phyloP scores from a whole-genome alignment of 1,284 basidiomycete species.

The Heimioporus punctisporus region DNA sequence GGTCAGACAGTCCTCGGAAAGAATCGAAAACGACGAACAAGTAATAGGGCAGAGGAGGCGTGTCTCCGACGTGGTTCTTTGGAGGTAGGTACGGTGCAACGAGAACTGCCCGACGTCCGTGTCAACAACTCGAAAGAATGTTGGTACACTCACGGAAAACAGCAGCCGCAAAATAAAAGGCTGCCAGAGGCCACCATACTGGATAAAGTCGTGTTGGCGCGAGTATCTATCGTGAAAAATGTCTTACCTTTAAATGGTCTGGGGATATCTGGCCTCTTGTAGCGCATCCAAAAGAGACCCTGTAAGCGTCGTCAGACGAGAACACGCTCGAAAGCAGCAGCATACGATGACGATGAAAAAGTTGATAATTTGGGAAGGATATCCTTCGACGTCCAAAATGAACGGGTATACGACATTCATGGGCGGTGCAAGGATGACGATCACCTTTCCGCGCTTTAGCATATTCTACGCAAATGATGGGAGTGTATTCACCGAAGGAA shows the following conservation, averaged over 20 bases:
- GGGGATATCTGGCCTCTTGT: slow-evolving; percentile 44
- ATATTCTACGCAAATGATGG: neutral
- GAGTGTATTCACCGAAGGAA: slow-evolving; percentile 28
- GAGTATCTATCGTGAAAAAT: neutral
- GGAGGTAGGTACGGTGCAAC: slow-evolving; percentile 59
- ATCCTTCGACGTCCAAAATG: slow-evolving; percentile 59
- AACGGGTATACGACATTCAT: slow-evolving; percentile 49
- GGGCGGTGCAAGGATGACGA: slow-evolving; percentile 52
- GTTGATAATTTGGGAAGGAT: slow-evolving; percentile 59
- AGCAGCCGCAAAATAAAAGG: slow-evolving; percentile 56
- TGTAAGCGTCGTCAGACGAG: slow-evolving; percentile 14
- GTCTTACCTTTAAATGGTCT: slow-evolving; percentile 58
- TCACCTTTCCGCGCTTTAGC: slow-evolving; percentile 33
- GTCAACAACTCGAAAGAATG: too few species aligned
- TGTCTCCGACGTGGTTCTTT: slow-evolving; percentile 55
- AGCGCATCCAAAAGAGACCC: slow-evolving; percentile 62
- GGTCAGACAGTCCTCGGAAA: neutral
- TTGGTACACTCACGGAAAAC: slow-evolving; percentile 46
- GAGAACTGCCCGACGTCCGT: slow-evolving; percentile 36
- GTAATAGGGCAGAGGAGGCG: slow-evolving; percentile 62
- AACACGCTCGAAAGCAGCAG: neutral
- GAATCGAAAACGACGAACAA: slow-evolving; percentile 36
- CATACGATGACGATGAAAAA: slow-evolving; percentile 53
- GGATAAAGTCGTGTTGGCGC: neutral
- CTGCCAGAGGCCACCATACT: slow-evolving; percentile 61